Conservation (phyloP, 2,329 filamentous ascomycete species). For the Stagonosporopsis chrysanthemi region DNA sequence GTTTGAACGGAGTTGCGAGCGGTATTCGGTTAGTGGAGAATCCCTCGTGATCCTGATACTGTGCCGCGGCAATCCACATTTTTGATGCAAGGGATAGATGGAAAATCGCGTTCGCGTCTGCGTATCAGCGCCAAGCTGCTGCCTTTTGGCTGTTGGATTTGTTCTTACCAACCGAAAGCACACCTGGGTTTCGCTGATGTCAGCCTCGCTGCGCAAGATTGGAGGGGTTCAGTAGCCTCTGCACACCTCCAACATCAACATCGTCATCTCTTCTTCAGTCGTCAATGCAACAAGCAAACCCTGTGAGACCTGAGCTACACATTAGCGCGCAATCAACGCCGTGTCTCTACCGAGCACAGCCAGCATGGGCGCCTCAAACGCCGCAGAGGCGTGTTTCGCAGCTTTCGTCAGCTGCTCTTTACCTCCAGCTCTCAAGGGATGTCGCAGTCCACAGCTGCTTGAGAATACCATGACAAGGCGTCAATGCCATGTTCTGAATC, state of each 20-base stretch:
- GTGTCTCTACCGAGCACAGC: neutral
- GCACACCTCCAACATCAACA: neutral
- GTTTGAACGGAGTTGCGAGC: neutral
- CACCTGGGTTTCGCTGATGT: neutral
- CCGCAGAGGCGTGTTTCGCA: neutral
- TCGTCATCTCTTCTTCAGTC: neutral
- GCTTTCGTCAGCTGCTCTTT: neutral
- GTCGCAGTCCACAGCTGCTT: neutral
- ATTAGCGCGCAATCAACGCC: neutral
- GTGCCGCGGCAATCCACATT: neutral
- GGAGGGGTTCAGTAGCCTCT: neutral
- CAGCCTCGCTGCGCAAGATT: neutral
- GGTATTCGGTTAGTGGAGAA: slow-evolving; percentile 1
- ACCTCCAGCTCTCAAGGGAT: neutral
- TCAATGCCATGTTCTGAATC: neutral
- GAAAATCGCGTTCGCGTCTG: slow-evolving; percentile 3
- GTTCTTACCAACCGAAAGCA: neutral
- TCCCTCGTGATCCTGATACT: neutral
- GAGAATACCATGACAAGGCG: neutral
- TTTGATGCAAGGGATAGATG: slow-evolving; percentile 5
- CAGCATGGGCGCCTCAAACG: neutral
- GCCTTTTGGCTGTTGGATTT: neutral
- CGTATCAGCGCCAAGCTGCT: neutral
- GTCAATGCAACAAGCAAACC: neutral
- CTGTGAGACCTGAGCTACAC: neutral